A percentile compares a stretch with the other conserved stretches of the same genome.
Evolutionary conservation across 768 basidiomycete species (phyloP).

Genomic region (Phaffia australis): DNA sequence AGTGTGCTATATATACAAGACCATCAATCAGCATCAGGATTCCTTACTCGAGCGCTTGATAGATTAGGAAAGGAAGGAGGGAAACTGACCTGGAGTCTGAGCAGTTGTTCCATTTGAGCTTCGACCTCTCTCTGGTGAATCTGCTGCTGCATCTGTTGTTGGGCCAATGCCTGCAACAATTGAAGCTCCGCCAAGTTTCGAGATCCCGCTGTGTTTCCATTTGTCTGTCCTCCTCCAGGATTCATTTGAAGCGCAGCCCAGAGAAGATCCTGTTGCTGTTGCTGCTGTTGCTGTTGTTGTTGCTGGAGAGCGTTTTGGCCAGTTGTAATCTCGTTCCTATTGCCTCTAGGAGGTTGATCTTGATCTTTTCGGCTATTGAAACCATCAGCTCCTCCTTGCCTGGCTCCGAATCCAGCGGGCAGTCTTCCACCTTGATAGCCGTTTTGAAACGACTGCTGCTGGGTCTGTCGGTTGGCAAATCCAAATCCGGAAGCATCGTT

Average conservation of each 20-base stretch:
- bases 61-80: background rate
- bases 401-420: background rate
- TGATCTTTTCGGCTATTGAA: background rate
- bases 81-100: conserved; percentile 20
- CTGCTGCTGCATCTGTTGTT: conserved; percentile 7
- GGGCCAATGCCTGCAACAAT: conserved; percentile 22
- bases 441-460: background rate
- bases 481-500: background rate
- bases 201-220: background rate
- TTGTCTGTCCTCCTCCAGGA: conserved; percentile 14
- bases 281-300: conserved; percentile 14
- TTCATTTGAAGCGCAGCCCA: conserved; percentile 15
- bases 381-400: background rate
- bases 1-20: conserved; percentile 17
- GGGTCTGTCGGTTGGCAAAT: background rate
- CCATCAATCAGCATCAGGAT: background rate
- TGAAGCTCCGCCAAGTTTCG: conserved; percentile 20
- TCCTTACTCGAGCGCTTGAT: background rate
- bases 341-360: background rate
- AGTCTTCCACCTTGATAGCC: background rate
- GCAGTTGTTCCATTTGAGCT: conserved; percentile 24
- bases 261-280: conserved; percentile 24
- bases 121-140: conserved; percentile 23
- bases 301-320: background rate
- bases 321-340: background rate